These are phyloP conservation scores for Hypomontagnella monticulosa DNA, from an alignment of 495 filamentous ascomycete genomes.

Conservation along the genomic window DNA sequence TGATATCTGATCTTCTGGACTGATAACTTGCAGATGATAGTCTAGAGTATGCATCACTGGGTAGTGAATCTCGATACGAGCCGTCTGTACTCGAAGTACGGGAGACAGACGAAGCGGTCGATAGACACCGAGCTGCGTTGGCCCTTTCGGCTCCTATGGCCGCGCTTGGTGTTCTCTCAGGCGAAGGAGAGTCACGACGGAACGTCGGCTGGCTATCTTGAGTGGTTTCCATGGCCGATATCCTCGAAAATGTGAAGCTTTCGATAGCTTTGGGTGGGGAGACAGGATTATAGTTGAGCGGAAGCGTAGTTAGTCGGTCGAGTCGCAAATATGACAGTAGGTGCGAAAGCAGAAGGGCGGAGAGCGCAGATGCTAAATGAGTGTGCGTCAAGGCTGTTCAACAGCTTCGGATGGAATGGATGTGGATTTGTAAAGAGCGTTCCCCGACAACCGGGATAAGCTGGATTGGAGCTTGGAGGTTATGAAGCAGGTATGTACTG, in stretches of 20 bases:
- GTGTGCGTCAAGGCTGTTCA: conserved; percentile 32
- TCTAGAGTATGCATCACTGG: conserved; percentile 63
- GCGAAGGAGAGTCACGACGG: conserved; percentile 66
- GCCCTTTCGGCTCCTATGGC: conserved; percentile 69
- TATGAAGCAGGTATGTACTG: background rate
- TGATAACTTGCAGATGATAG: conserved; percentile 58
- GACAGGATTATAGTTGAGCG: conserved; percentile 3
- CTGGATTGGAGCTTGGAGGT: background rate
- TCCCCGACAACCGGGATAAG: conserved; percentile 6
- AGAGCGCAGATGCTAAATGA: conserved; percentile 14
- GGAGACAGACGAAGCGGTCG: conserved; percentile 76
- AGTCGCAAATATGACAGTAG: conserved; percentile 17
- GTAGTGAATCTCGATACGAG: conserved; percentile 63
- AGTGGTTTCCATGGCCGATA: conserved; percentile 48
- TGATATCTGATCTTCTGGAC: conserved; percentile 48
- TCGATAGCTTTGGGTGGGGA: background rate
- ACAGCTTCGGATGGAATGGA: conserved; percentile 35
- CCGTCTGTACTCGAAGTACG: conserved; percentile 64
- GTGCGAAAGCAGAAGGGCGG: conserved; percentile 14
- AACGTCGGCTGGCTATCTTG: conserved; percentile 48
- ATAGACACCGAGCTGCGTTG: conserved; percentile 75
- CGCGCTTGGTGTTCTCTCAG: conserved; percentile 71
- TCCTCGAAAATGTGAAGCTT: background rate
- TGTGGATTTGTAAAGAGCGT: conserved; percentile 25
- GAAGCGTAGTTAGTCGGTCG: conserved; percentile 6